Base-by-base conservation (phyloP, 2,329 filamentous ascomycete species). In the Neonectria punicea region DNA sequence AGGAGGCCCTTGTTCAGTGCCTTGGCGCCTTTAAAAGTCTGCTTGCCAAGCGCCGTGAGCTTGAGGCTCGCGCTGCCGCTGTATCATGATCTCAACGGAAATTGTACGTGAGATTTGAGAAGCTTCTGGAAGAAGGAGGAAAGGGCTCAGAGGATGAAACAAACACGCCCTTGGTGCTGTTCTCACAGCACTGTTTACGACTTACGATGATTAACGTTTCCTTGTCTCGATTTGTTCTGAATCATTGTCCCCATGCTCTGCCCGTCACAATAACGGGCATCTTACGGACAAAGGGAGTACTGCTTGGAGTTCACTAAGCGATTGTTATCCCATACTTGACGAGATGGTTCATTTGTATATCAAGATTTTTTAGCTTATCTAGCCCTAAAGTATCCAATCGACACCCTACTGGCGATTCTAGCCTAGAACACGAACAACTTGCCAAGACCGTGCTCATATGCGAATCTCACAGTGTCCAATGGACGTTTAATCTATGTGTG, bases 21-120 rank as follows among this genome's bases (percentile, higher is more conserved):
- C 85, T 99, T 1, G 96, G 95, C 2, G 93, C 94, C 0, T 90
- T 98, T 81, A 98, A 98, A 82, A 97, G 94, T 76, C 81, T 95
- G 62, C 81, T 96, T 44, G 87, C 89, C 43, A 93, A 90, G 81
- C 84, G 92, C 59, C 88, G 87, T 70, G 90, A 92, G 66, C 75
- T 88, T 4, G 85, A 88, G 71, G 83, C 84, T n/a, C 84, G 84
- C 60, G 81, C 76, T 5, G 81, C 80, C 6, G 77, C 79, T 7
- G 58, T 25, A 13, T 20, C 36, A 34, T 55, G 39, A 59, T 43
- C 9, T 22, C 20, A 2, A 32, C 11, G 4, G 10, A 22, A 30
- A n/a, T 30, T 41, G 41, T 47, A 44, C 41, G 22, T 22, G 55
- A 57, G 20, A 47, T 41, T 25, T 25, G 53, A 53, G 41, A 16